Percentiles rank a stretch among this genome's conserved stretches.
Evolutionary conservation across 1,284 basidiomycete genomes (phyloP).

Genomic region (Ceratobasidium sp.): DNA sequence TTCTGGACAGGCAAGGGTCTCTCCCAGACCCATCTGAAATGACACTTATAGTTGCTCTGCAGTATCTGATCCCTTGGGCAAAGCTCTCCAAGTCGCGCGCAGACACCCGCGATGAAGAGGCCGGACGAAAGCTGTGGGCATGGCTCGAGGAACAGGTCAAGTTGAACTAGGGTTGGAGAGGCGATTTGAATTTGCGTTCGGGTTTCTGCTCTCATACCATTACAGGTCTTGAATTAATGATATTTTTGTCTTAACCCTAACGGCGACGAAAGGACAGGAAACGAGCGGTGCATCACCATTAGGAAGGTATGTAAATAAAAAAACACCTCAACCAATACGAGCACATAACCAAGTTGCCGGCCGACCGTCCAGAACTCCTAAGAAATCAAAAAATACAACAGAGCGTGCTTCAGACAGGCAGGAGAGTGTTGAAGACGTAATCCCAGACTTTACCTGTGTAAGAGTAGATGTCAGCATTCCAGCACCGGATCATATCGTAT

Average conservation of each 20-base stretch:
- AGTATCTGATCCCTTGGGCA: conserved; percentile 42
- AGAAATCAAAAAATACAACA: neutral
- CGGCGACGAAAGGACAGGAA: no score
- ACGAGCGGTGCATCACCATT: no score
- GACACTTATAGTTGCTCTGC: neutral
- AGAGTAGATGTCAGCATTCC: neutral
- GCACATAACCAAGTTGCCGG: no score
- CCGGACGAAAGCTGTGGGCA: conserved; percentile 19
- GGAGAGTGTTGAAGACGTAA: conserved; percentile 84
- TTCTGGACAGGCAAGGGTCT: conserved; percentile 32
- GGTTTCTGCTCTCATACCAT: neutral
- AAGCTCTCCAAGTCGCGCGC: neutral
- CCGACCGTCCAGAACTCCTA: no score
- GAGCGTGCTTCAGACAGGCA: conserved; percentile 59
- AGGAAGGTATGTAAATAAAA: no score
- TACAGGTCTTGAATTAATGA: neutral
- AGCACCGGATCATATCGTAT: neutral
- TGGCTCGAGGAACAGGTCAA: conserved; percentile 42
- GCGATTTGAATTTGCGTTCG: neutral
- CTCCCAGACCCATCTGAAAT: neutral
- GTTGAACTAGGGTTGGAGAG: neutral
- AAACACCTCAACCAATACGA: no score
- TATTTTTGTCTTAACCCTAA: neutral
- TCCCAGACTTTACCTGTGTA: conserved; percentile 89
- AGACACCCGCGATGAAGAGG: conserved; percentile 45